Evolutionary conservation across 768 basidiomycete genomes (phyloP).

Genomic region (Rhodotorula paludigena): DNA sequence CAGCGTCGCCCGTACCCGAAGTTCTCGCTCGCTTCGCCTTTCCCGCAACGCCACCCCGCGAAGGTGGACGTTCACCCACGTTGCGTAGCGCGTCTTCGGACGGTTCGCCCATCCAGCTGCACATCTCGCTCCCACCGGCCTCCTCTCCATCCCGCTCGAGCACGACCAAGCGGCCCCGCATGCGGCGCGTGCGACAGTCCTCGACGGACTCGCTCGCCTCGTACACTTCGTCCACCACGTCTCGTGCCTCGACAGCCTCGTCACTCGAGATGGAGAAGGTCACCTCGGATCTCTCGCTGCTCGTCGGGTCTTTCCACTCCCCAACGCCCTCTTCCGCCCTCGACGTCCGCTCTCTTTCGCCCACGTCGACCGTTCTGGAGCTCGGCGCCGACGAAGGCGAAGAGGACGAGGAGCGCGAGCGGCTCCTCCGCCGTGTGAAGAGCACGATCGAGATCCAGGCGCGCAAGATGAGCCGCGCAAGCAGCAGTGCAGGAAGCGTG

Average conservation of each 20-base stretch:
- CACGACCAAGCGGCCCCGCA: not conserved
- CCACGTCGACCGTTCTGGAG: not conserved
- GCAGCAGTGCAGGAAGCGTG: conserved; percentile 9
- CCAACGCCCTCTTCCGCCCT: not conserved
- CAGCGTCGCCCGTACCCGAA: not conserved
- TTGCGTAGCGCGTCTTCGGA: not conserved
- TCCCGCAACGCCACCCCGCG: not conserved
- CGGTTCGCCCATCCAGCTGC: not conserved
- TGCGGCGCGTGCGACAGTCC: not conserved
- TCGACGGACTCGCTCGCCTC: not conserved
- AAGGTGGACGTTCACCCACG: not conserved
- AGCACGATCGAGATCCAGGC: not conserved
- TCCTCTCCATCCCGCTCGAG: not conserved
- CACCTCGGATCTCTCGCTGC: not conserved
- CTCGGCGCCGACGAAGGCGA: not conserved
- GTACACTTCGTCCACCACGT: not conserved
- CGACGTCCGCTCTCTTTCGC: too few species aligned
- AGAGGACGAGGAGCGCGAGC: not conserved
- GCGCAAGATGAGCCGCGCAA: not conserved
- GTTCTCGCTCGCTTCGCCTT: not conserved
- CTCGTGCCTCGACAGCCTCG: not conserved
- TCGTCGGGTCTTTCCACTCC: not conserved
- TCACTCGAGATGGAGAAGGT: conserved; percentile 5
- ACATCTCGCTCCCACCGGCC: not conserved
- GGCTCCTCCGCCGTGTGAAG: not conserved